Conservation (phyloP, 192 early-diverging fungal species). For the Entophlyctis luteolus region DNA sequence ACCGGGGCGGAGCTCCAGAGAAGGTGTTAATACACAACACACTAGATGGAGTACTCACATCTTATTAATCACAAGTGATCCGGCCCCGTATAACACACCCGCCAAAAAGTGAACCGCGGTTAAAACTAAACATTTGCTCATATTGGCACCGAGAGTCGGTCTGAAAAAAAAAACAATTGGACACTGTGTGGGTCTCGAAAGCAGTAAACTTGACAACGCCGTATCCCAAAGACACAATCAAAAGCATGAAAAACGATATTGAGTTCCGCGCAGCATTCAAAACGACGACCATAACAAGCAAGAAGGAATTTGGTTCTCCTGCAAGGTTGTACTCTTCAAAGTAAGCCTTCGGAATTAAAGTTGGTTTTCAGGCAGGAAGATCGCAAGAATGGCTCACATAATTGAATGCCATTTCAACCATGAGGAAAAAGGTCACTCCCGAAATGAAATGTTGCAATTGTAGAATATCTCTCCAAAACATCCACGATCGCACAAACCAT, state of each 20-base stretch:
- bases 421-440: conserved; percentile 78
- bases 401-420: conserved; percentile 89
- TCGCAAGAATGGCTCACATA: conserved; percentile 49
- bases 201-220: conserved; percentile 79
- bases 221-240: conserved; percentile 93
- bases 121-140: conserved; percentile 80
- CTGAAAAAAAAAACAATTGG: conserved; percentile 29
- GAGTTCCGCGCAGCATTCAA: conserved; percentile 87
- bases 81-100: conserved; percentile 81
- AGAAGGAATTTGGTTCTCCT: conserved; percentile 47
- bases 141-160: conserved; percentile 81
- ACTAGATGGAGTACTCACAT: conserved; percentile 31
- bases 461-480: conserved; percentile 84
- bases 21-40: not conserved
- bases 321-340: conserved; percentile 43
- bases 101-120: conserved; percentile 80
- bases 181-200: not conserved
- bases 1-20: conserved; percentile 49
- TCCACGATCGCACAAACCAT: conserved; percentile 76
- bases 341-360: conserved; percentile 26
- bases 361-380: conserved; percentile 64
- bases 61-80: conserved; percentile 65
- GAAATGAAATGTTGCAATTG: conserved; percentile 89
- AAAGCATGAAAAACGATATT: conserved; percentile 92
- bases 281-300: conserved; percentile 71